Evolutionary conservation across 108 stramenopile species (phyloP).

Genomic region (Pseudonitzschia pungens): DNA sequence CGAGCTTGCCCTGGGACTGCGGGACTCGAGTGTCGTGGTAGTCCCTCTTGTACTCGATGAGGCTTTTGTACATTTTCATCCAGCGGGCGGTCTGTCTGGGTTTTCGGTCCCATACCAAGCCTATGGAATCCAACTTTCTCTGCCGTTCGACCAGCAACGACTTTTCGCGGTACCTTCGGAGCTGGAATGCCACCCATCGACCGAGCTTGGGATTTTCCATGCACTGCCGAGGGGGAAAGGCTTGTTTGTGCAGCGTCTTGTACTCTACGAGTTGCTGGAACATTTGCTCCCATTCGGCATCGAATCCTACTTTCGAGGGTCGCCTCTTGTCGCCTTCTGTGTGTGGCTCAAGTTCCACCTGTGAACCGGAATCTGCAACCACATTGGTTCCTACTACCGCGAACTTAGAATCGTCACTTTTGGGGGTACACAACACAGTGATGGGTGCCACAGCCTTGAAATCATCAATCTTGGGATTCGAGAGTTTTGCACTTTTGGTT

Average conservation of each 20-base stretch:
- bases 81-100: not conserved
- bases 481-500: too few relatives aligned
- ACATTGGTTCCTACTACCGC: too few relatives aligned
- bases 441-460: too few relatives aligned
- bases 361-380: too few relatives aligned
- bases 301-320: not conserved
- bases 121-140: not conserved
- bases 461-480: too few relatives aligned
- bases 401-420: too few relatives aligned
- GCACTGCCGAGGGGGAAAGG: not conserved
- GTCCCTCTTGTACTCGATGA: not conserved
- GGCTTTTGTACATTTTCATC: not conserved
- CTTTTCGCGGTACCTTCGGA: not conserved
- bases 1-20: not conserved
- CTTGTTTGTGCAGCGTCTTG: not conserved
- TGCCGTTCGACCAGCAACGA: not conserved
- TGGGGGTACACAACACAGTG: too few relatives aligned
- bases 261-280: constrained; percentile 4
- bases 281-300: not conserved
- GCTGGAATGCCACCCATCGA: not conserved
- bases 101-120: not conserved
- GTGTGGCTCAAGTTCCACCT: not conserved
- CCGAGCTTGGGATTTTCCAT: constrained; percentile 13
- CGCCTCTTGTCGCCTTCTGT: not conserved
- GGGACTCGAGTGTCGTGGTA: not conserved